Base-by-base conservation (phyloP, 2,329 filamentous ascomycete species). In the Alternaria sp. region DNA sequence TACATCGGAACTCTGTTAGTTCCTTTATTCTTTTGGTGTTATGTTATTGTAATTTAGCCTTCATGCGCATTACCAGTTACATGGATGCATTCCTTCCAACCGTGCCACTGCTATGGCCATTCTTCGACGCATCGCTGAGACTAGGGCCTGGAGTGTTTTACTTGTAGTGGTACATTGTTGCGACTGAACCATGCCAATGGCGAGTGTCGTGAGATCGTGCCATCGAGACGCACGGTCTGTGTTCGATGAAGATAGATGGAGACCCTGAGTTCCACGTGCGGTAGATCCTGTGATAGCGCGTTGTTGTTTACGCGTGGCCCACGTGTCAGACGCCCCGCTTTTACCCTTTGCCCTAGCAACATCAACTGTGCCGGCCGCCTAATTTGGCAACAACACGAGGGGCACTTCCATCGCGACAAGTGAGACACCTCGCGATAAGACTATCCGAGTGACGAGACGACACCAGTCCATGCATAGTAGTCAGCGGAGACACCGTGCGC, bases 401-500 rank as follows among this genome's bases (percentile, higher is more conserved):
- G 55, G 62, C 32, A 54, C 28, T 17, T 25, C 21, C 23, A 28
- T 26, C 32, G 32, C 26, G 13, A 36, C 32, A 23, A 28, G 36
- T 6, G 32, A 47, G 26, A 32, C 44, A 17, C 17, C n/a, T 13
- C 4, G 3, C 26, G 12, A 17, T 25, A 58, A 44, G 25, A 25
- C 30, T 25, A 10, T 11, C 26, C 4, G 7, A 51, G 28, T 6
- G n/a, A 54, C 47, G 23, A 44, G 52, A 30, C 57, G 43, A 17
- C 19, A 47, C n/a, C 30, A 45, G 63, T 54, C 45, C 28, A 79
- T 78, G 75, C 43, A 56, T 32, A 69, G 21, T 46, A 72, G 70
- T 44, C 70, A 72, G 13, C 68, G 63, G 23, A 79, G 76, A 59
- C 64, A 77, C 57, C 71, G 74, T 57, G 73, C 74, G 36, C 71